Conservation (phyloP, 768 basidiomycete genomes). For the Ramaria rubella region DNA sequence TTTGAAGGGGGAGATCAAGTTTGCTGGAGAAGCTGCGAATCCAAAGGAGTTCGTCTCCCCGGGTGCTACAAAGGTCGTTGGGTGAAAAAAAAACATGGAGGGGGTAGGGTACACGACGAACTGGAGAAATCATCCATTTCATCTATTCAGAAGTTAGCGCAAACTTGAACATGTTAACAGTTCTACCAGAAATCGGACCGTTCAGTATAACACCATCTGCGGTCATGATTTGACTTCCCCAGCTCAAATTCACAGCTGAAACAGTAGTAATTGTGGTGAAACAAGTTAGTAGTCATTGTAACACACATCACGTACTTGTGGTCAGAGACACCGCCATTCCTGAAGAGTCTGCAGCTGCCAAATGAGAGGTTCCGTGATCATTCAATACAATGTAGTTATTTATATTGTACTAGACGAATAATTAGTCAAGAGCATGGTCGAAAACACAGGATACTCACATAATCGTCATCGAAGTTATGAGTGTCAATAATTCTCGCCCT, state of each 20-base stretch:
- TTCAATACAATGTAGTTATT: slow-evolving; percentile 21
- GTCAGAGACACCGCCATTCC: slow-evolving; percentile 26
- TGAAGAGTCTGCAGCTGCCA: slow-evolving; percentile 29
- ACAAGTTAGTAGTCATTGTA: neutral
- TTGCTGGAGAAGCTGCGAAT: slow-evolving; percentile 30
- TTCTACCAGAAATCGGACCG: neutral
- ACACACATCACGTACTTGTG: slow-evolving; percentile 19
- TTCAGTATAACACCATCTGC: slow-evolving; percentile 18
- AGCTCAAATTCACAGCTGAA: slow-evolving; percentile 19
- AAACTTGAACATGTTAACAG: no score
- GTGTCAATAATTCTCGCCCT: slow-evolving; percentile 25
- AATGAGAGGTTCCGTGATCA: slow-evolving; percentile 32
- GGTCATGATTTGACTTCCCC: slow-evolving; percentile 25
- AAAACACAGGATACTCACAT: neutral
- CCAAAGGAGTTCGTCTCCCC: slow-evolving; percentile 29
- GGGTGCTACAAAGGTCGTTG: slow-evolving; percentile 12
- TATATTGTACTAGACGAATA: slow-evolving; percentile 26
- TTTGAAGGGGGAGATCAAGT: slow-evolving; percentile 30
- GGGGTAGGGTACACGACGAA: neutral
- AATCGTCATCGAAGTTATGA: slow-evolving; percentile 19
- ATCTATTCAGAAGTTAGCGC: slow-evolving; percentile 17
- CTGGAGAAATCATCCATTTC: slow-evolving; percentile 28
- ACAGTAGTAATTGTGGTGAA: neutral
- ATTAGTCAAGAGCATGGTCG: neutral
- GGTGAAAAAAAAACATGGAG: neutral